phyloP scores from a whole-genome alignment of 371 early-diverging fungal species.

The Dinochytrium kinnereticum region DNA sequence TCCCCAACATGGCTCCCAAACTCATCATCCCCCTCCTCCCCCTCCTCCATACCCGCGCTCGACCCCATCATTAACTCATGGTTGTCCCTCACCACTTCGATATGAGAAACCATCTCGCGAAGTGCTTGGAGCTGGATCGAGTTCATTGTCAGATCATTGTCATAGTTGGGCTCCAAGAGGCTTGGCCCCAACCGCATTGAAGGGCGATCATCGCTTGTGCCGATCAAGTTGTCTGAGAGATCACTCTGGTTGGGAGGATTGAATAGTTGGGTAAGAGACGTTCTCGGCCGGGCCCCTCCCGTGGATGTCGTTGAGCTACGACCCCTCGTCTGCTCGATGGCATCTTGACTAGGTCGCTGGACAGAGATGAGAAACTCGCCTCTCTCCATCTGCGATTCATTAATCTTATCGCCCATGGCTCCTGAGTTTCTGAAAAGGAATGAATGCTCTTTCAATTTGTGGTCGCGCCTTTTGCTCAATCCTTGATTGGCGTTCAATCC shows the following conservation, averaged over 20 bases:
- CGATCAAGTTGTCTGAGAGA: not conserved
- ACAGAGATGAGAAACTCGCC: not conserved
- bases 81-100: too few relatives aligned
- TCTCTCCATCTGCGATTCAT: too few relatives aligned
- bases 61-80: too few relatives aligned
- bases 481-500: too few relatives aligned
- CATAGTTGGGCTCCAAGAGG: slow-evolving; percentile 10
- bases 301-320: not conserved
- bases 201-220: not conserved
- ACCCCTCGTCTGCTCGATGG: not conserved
- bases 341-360: not conserved
- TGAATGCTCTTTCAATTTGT: too few relatives aligned
- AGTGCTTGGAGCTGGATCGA: slow-evolving; percentile 2
- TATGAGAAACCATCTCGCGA: slow-evolving; percentile 3
- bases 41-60: not conserved
- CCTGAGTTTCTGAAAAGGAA: too few relatives aligned
- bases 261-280: not conserved
- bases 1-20: not conserved
- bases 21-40: not conserved
- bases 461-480: too few relatives aligned
- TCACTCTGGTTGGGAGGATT: not conserved
- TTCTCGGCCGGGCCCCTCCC: too few relatives aligned
- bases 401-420: too few relatives aligned
- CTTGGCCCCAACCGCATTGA: not conserved
- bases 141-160: slow-evolving; percentile 3